Percentiles rank a stretch among this genome's conserved stretches.
Evolutionary conservation across 2,329 filamentous ascomycete species (phyloP).

Genomic region (Xylaria arbuscula): DNA sequence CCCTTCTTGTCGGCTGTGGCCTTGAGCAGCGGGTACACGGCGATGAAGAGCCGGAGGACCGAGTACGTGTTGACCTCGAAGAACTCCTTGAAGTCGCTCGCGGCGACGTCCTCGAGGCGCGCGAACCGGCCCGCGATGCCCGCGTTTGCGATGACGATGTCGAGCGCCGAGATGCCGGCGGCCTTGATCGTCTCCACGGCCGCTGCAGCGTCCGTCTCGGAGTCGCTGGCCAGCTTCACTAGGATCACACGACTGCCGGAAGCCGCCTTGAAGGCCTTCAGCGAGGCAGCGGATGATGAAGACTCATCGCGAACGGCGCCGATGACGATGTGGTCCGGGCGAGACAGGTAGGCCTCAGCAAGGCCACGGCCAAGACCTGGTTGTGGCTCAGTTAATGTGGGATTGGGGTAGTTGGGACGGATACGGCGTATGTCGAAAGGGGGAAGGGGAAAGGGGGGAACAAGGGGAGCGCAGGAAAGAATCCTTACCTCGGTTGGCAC

Average conservation of each 20-base stretch:
- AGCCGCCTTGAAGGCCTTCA: constrained; percentile 39
- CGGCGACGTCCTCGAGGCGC: constrained; percentile 48
- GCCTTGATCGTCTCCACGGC: constrained; percentile 44
- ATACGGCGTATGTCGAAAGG: too few species aligned
- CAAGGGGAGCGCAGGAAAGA: too few species aligned
- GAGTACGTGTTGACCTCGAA: constrained; percentile 48
- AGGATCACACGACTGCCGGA: constrained; percentile 35
- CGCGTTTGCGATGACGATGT: constrained; percentile 52
- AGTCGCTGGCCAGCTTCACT: constrained; percentile 48
- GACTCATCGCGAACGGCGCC: constrained; percentile 51
- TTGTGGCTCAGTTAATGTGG: too few species aligned
- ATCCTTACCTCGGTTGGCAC: too few species aligned
- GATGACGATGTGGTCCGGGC: constrained; percentile 53
- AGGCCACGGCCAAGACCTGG: constrained; percentile 51
- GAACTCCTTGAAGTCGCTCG: constrained; percentile 42
- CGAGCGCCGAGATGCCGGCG: constrained; percentile 45
- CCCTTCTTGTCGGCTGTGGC: too few species aligned
- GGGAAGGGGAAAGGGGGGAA: too few species aligned
- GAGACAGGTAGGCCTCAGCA: constrained; percentile 48
- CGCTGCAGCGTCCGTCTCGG: constrained; percentile 41
- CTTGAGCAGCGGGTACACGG: constrained; percentile 48
- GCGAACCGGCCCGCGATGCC: constrained; percentile 43
- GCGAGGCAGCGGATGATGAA: constrained; percentile 39
- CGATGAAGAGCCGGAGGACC: constrained; percentile 44
- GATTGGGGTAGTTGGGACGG: too few species aligned